Percentiles rank a stretch among this genome's conserved stretches.
Evolutionary conservation across 2,329 filamentous ascomycete species (phyloP).

Genomic region (Penicillium sp.): DNA sequence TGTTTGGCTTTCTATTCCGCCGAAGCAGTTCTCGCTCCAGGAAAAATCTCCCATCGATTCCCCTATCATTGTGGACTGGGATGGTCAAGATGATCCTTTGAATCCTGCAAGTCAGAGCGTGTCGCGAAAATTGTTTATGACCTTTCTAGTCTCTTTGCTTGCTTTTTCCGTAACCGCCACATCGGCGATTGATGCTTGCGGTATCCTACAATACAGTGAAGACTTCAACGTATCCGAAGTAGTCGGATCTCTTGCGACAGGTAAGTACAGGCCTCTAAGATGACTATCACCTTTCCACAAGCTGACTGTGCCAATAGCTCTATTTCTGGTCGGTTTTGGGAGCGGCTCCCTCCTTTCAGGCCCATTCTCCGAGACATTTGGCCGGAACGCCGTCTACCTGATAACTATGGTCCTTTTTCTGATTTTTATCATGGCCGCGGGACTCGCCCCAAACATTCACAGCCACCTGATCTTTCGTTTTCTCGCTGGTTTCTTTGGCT

Average conservation of each 20-base stretch:
- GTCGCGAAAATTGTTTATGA: conserved; percentile 30
- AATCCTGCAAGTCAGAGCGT: conserved; percentile 34
- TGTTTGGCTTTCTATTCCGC: not conserved
- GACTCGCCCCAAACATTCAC: conserved; percentile 41
- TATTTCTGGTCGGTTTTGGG: conserved; percentile 40
- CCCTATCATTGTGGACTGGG: conserved; percentile 28
- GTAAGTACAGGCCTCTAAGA: conserved; percentile 8
- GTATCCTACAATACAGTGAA: conserved; percentile 37
- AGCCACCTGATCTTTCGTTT: conserved; percentile 45
- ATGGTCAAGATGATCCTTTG: conserved; percentile 29
- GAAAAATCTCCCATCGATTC: not conserved
- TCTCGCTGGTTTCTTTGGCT: conserved; percentile 42
- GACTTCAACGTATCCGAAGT: conserved; percentile 45
- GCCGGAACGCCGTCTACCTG: conserved; percentile 44
- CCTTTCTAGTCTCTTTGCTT: conserved; percentile 41
- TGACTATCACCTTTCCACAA: not conserved
- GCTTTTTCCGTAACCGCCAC: conserved; percentile 45
- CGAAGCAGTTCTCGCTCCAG: not conserved
- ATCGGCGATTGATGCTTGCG: conserved; percentile 46
- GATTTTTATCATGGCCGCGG: conserved; percentile 43
- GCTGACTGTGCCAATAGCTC: not conserved
- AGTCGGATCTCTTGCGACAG: conserved; percentile 44
- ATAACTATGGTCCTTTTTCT: conserved; percentile 40
- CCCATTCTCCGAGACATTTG: conserved; percentile 43
- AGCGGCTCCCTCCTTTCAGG: conserved; percentile 42